These are phyloP conservation scores for Paramecium bursaria DNA, from an alignment of 73 alveolate species.

Conservation along the genomic window DNA sequence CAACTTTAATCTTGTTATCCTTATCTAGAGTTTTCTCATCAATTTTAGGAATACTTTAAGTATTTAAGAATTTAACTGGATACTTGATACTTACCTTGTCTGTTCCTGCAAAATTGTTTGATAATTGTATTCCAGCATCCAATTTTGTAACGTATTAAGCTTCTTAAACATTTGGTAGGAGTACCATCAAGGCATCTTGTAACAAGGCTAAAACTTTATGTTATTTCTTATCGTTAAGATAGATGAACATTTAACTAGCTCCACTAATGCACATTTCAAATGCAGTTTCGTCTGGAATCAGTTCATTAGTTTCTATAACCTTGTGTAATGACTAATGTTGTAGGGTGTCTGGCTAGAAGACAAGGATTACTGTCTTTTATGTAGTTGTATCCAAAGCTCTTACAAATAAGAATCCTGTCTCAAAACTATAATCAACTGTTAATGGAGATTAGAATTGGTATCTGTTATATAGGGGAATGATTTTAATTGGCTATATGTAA, in stretches of 20 bases:
- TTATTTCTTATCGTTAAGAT: slow-evolving; percentile 9
- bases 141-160: slow-evolving; percentile 14
- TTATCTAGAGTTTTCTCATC: neutral
- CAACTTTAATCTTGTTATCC: neutral
- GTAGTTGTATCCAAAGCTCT: slow-evolving; percentile 35
- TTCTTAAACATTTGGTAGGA: neutral
- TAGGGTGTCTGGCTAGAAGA: slow-evolving; percentile 13
- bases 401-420: slow-evolving; percentile 46
- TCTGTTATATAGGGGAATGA: neutral
- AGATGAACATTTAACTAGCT: slow-evolving; percentile 26
- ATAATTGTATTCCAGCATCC: slow-evolving; percentile 1
- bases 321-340: slow-evolving; percentile 9
- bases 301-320: slow-evolving; percentile 1
- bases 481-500: neutral
- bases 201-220: slow-evolving; percentile 9
- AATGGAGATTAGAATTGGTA: slow-evolving; percentile 26
- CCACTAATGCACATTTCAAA: slow-evolving; percentile 41
- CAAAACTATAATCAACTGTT: slow-evolving; percentile 9
- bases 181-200: neutral
- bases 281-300: neutral
- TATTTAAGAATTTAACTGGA: slow-evolving; percentile 14
- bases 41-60: neutral
- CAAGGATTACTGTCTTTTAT: slow-evolving; percentile 35
- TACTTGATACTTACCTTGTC: neutral
- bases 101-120: neutral